Evolutionary conservation across 306 rosid species (phyloP).

Genomic region (Rosa rugosa): DNA sequence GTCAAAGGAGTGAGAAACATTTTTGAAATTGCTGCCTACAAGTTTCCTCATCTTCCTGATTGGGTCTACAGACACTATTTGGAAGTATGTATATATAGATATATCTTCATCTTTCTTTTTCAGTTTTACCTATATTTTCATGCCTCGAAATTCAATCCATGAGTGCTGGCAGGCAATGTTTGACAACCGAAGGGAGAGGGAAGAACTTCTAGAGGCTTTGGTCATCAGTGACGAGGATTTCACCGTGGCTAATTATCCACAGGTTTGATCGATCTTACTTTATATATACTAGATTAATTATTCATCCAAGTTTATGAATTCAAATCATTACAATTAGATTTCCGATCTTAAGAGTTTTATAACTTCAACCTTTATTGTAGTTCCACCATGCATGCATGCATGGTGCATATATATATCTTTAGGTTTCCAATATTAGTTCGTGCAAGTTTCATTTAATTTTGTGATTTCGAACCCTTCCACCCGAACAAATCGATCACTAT

Average conservation of each 20-base stretch:
- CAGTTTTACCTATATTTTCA: neutral
- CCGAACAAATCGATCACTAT: no score
- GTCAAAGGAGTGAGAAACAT: constrained; percentile 19
- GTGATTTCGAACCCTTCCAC: no score
- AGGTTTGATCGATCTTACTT: constrained; percentile 21
- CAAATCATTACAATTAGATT: no score
- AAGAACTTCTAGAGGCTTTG: constrained; percentile 37
- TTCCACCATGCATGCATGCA: neutral
- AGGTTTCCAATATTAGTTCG: no score
- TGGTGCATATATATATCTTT: no score
- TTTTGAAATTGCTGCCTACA: constrained; percentile 25
- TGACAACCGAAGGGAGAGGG: constrained; percentile 28
- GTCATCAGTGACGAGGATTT: constrained; percentile 23
- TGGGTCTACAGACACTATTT: constrained; percentile 30
- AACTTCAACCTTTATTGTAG: neutral
- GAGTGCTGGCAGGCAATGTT: constrained; percentile 34
- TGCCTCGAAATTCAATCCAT: neutral
- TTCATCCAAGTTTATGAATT: no score
- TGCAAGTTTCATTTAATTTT: no score
- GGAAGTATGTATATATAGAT: constrained; percentile 19
- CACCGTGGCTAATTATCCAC: constrained; percentile 11
- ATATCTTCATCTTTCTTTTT: neutral
- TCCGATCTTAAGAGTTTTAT: no score
- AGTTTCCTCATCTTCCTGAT: constrained; percentile 27
- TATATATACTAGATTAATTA: neutral